These are phyloP conservation scores for Coniochaeta prunicola DNA, from an alignment of 2,329 filamentous ascomycete genomes.

Conservation along the genomic window DNA sequence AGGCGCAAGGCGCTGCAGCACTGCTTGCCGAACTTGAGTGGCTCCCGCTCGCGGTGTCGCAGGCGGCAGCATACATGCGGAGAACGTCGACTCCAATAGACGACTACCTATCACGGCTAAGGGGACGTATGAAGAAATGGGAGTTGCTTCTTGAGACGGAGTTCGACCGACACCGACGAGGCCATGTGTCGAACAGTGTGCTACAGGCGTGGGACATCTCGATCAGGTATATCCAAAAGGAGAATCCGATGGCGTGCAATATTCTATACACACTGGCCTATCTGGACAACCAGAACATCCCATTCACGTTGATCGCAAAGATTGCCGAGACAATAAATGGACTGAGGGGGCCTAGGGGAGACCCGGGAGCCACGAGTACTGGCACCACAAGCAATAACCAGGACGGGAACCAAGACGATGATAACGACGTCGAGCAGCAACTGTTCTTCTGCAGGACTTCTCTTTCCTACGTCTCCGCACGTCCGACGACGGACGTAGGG, in stretches of 20 bases:
- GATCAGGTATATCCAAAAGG: slow-evolving; percentile 20
- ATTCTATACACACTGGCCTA: slow-evolving; percentile 24
- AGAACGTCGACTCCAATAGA: slow-evolving; percentile 14
- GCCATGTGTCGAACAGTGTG: slow-evolving; percentile 21
- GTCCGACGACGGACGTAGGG: background rate
- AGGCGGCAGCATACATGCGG: slow-evolving; percentile 17
- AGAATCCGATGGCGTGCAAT: slow-evolving; percentile 17
- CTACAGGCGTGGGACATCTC: slow-evolving; percentile 26
- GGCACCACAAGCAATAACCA: background rate
- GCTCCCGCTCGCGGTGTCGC: slow-evolving; percentile 10
- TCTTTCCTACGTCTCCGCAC: slow-evolving; percentile 20
- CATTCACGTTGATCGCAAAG: slow-evolving; percentile 17
- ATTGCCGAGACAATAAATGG: slow-evolving; percentile 6
- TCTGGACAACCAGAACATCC: slow-evolving; percentile 24
- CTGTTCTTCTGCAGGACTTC: slow-evolving; percentile 22
- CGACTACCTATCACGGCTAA: slow-evolving; percentile 18
- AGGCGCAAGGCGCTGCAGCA: too few species aligned
- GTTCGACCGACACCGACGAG: slow-evolving; percentile 20
- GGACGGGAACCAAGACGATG: background rate
- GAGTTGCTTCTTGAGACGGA: slow-evolving; percentile 12
- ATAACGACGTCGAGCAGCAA: slow-evolving; percentile 6
- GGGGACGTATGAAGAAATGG: slow-evolving; percentile 14
- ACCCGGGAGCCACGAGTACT: background rate
- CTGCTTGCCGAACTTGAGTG: slow-evolving; percentile 10
- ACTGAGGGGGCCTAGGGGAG: background rate